These are phyloP conservation scores for Candida quercuum DNA, from an alignment of 805 yeast genomes.

Conservation along the genomic window DNA sequence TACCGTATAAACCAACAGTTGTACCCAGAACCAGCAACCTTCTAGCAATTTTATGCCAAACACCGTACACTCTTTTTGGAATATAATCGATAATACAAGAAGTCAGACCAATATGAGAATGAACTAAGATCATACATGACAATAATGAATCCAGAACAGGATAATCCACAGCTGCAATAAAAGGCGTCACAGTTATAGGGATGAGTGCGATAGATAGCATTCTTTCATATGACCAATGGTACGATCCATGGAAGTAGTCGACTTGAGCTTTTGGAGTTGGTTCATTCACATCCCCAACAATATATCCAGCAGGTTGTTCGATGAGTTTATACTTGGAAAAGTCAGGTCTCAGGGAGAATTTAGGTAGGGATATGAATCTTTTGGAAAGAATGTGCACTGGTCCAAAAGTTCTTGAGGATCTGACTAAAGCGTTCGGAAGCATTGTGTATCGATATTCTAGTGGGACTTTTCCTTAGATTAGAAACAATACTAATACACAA, in stretches of 20 bases:
- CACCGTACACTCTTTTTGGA: slow-evolving; percentile 68
- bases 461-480: no score
- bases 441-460: no score
- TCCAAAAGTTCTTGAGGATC: no score
- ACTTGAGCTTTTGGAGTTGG: slow-evolving; percentile 59
- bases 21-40: slow-evolving; percentile 59
- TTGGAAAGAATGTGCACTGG: background rate
- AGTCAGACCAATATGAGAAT: slow-evolving; percentile 67
- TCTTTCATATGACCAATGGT: slow-evolving; percentile 72
- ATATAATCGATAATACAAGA: slow-evolving; percentile 77
- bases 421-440: no score
- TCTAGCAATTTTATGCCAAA: slow-evolving; percentile 56
- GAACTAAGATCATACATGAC: slow-evolving; percentile 51
- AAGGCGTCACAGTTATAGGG: slow-evolving; percentile 60
- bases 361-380: background rate
- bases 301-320: slow-evolving; percentile 69
- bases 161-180: slow-evolving; percentile 42
- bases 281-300: slow-evolving; percentile 69
- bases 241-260: slow-evolving; percentile 56
- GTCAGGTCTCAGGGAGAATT: slow-evolving; percentile 20
- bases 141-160: slow-evolving; percentile 54
- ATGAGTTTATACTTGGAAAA: slow-evolving; percentile 36
- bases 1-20: slow-evolving; percentile 61
- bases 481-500: no score
- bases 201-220: slow-evolving; percentile 52